Evolutionary conservation across 345 rosid species (phyloP).

Genomic region (Gossypium mustelinum): DNA sequence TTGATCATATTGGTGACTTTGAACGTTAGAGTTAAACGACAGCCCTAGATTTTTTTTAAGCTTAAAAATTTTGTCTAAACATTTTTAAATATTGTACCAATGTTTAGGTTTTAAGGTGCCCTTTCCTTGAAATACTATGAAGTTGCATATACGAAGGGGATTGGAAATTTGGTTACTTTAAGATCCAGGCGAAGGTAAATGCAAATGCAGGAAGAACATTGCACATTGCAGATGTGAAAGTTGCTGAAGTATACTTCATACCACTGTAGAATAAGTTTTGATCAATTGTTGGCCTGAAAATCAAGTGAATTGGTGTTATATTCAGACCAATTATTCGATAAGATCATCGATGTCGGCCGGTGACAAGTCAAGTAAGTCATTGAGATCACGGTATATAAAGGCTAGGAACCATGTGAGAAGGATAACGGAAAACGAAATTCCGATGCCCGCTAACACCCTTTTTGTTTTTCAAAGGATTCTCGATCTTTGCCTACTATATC

Average conservation of each 20-base stretch:
- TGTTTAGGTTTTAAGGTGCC: too few species aligned
- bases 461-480: not conserved
- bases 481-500: not conserved
- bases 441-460: not conserved
- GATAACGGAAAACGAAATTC: not conserved
- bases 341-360: not conserved
- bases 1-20: too few species aligned
- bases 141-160: not conserved
- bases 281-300: slow-evolving; percentile 55
- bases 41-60: too few species aligned
- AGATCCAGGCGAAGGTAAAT: slow-evolving; percentile 79
- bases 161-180: slow-evolving; percentile 38
- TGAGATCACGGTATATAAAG: not conserved
- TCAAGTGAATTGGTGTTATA: not conserved
- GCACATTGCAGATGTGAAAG: slow-evolving; percentile 71
- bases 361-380: not conserved
- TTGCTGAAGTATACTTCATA: slow-evolving; percentile 82
- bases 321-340: not conserved
- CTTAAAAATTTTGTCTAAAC: too few species aligned
- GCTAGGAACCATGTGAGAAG: not conserved
- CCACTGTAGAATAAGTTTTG: slow-evolving; percentile 73
- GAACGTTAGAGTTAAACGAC: too few species aligned
- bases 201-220: slow-evolving; percentile 84
- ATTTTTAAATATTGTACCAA: too few species aligned
- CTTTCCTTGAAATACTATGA: not conserved